These are phyloP conservation scores for Pyrenochaeta sp. DNA, from an alignment of 2,329 filamentous ascomycete genomes.

Conservation along the genomic window DNA sequence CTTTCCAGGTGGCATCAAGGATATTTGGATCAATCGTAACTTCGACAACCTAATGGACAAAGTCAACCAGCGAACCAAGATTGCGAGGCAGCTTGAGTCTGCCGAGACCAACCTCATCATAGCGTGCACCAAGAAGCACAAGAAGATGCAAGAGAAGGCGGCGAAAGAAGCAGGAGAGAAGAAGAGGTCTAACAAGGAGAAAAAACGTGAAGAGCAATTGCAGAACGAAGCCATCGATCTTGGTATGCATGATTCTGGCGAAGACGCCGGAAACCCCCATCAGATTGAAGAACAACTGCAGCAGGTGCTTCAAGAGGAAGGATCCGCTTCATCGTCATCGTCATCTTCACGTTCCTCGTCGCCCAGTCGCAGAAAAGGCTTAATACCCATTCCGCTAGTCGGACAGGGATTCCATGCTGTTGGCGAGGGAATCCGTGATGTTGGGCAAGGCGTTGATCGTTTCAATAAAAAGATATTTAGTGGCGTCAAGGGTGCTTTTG, in stretches of 20 bases:
- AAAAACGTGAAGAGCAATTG: conserved; percentile 69
- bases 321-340: conserved; percentile 36
- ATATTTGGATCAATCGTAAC: conserved; percentile 96
- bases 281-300: conserved; percentile 60
- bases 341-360: conserved; percentile 45
- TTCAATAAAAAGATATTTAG: conserved; percentile 50
- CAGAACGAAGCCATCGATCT: conserved; percentile 62
- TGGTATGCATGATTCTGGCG: conserved; percentile 61
- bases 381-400: conserved; percentile 56
- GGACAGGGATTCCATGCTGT: conserved; percentile 53
- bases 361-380: conserved; percentile 37
- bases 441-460: conserved; percentile 54
- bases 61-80: conserved; percentile 73
- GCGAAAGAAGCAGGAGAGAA: conserved; percentile 68
- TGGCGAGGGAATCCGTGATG: conserved; percentile 57
- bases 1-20: conserved; percentile 91
- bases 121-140: conserved; percentile 77
- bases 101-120: conserved; percentile 88
- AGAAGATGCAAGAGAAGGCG: conserved; percentile 71
- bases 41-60: conserved; percentile 84
- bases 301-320: conserved; percentile 50
- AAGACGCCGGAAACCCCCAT: conserved; percentile 65
- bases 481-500: conserved; percentile 46
- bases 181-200: conserved; percentile 58
- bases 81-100: conserved; percentile 76